Base-by-base conservation (phyloP, 805 yeast species). In the Zygosaccharomyces rouxii region DNA sequence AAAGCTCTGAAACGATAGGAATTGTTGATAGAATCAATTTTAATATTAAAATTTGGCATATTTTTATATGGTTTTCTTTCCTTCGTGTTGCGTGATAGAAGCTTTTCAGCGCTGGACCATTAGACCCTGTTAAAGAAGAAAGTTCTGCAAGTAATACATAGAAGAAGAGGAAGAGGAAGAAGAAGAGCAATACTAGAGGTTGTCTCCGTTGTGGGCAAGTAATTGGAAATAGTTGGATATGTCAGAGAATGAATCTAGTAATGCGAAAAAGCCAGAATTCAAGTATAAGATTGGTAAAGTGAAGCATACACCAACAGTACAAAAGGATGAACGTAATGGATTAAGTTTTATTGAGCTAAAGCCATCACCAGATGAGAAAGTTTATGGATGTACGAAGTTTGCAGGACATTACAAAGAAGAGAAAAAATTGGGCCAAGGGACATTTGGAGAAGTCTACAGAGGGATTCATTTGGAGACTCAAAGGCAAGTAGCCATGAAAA, bases 381-480 rank as follows among this genome's bases (percentile, higher is more conserved):
- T 66, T 4, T 65, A 65, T 42, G 70, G 70, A 2, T 63, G 65
- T 26, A 65, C 70, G 13, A 55, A 43, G 13, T 66, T 66, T 42
- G 48, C 49, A 7, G 56, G 54, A 13, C 64, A 59, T 51, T 66
- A 66, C 35, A 61, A 53, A 40, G 69, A 60, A 38, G 69, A 66
- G n/a, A 67, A 72, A 44, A 76, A 79, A 59, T 71, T 86, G 11
- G 95, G 95, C 0, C 86, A 85, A 57, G 95, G 95, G n/a, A 84
- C 95, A 0, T 86, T 86, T 67, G 95, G 95, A 23, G 88, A 89
- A 45, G 99, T 92, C 3, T 83, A 83, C 59, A 86, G 85, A 60
- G 98, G 96, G 4, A 69, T 62, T 9, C 75, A 72, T 52, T 52
- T 63, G 41, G 68, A 73, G 42, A 74, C 78, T 33, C 71, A 70